These are phyloP conservation scores for Megacollybia marginata DNA, from an alignment of 768 basidiomycete genomes.

Conservation along the genomic window DNA sequence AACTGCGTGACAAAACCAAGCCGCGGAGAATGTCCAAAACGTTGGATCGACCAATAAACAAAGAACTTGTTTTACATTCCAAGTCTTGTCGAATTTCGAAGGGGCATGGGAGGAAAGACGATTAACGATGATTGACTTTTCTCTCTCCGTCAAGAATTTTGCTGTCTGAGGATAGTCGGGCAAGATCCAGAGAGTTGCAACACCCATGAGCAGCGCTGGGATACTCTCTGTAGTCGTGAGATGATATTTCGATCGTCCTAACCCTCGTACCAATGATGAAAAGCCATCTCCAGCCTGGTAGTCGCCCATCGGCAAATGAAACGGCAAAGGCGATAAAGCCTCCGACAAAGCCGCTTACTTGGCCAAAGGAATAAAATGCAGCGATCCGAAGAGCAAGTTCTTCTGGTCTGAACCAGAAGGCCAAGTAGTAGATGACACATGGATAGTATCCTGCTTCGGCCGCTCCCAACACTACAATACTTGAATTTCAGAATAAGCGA, in stretches of 20 bases:
- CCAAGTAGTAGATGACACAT: constrained; percentile 8
- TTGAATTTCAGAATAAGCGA: neutral
- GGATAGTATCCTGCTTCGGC: constrained; percentile 14
- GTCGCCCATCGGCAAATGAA: constrained; percentile 11
- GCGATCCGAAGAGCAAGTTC: constrained; percentile 14
- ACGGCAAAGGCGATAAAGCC: constrained; percentile 15
- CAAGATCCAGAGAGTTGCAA: constrained; percentile 18
- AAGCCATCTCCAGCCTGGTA: constrained; percentile 18
- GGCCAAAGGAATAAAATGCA: constrained; percentile 13
- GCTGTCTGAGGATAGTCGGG: constrained; percentile 36
- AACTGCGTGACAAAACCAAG: constrained; percentile 13
- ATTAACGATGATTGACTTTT: constrained; percentile 23
- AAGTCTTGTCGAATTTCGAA: constrained; percentile 8
- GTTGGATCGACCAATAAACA: constrained; percentile 12
- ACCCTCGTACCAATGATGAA: constrained; percentile 23
- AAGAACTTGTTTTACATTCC: constrained; percentile 3
- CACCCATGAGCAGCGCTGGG: constrained; percentile 12
- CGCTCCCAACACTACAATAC: constrained; percentile 5
- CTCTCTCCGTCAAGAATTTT: constrained; percentile 27
- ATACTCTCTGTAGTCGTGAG: constrained; percentile 15
- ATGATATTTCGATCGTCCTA: constrained; percentile 11
- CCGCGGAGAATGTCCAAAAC: constrained; percentile 12
- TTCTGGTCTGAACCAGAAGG: constrained; percentile 16
- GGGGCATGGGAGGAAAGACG: constrained; percentile 17
- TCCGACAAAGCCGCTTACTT: constrained; percentile 13